Conservation (phyloP, 805 yeast genomes). For the Maudiozyma bulderi region DNA sequence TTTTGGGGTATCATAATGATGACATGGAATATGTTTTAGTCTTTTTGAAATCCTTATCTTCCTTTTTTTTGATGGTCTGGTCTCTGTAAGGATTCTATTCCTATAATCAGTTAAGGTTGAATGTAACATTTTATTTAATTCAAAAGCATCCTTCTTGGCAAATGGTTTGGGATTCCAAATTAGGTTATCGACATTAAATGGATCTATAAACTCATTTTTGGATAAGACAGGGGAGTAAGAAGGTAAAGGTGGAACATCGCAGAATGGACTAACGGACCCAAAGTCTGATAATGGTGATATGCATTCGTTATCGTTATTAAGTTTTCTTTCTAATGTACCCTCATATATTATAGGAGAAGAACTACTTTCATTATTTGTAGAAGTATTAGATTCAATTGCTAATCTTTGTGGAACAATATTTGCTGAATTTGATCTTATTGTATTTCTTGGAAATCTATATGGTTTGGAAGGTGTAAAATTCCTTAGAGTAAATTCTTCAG, state of each 20-base stretch:
- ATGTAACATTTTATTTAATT: conserved; percentile 12
- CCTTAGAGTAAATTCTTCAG: not conserved
- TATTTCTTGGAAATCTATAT: conserved; percentile 3
- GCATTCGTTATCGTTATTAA: conserved; percentile 8
- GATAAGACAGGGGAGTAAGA: conserved; percentile 13
- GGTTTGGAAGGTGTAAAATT: conserved; percentile 9
- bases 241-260: conserved; percentile 15
- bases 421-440: not conserved
- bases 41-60: not conserved
- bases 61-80: conserved; percentile 1
- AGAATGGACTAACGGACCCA: conserved; percentile 17
- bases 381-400: not conserved
- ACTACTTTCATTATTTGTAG: not conserved
- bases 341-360: conserved; percentile 1
- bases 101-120: conserved; percentile 4
- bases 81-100: not conserved
- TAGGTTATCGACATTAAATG: conserved; percentile 4
- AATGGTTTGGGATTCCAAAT: conserved; percentile 6
- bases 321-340: conserved; percentile 5
- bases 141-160: conserved; percentile 8
- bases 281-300: conserved; percentile 10
- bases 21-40: conserved; percentile 10
- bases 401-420: conserved; percentile 3
- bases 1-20: conserved; percentile 11
- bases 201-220: conserved; percentile 9